phyloP scores from a whole-genome alignment of 169 alveolate species.

The Plasmodium malariae region DNA sequence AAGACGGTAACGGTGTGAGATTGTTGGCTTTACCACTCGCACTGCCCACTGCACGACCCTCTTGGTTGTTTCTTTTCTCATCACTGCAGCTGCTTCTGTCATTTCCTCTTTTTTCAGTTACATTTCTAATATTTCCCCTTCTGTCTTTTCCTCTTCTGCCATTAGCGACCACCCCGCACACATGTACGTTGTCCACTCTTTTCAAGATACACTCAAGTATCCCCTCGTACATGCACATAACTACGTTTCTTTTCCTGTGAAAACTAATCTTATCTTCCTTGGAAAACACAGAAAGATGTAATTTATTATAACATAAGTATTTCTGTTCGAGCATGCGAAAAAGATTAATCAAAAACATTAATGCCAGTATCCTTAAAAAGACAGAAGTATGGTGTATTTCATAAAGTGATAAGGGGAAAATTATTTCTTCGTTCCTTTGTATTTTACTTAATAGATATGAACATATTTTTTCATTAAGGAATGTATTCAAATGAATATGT shows the following conservation, averaged over 20 bases:
- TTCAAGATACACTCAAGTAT: neutral
- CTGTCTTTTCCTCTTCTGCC: neutral
- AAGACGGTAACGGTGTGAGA: constrained; percentile 79
- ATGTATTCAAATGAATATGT: constrained; percentile 10
- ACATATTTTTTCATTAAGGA: constrained; percentile 39
- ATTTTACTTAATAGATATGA: constrained; percentile 1
- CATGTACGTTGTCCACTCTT: neutral
- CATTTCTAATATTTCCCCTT: neutral
- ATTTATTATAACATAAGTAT: neutral
- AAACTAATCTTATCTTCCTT: neutral
- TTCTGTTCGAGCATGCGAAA: constrained; percentile 25
- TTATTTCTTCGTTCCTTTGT: constrained; percentile 10
- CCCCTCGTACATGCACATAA: neutral
- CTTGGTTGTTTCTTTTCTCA: neutral
- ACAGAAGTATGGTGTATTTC: constrained; percentile 22
- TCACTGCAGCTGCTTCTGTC: neutral
- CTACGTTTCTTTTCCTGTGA: neutral
- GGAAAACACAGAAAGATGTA: neutral
- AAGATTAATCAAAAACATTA: constrained; percentile 40
- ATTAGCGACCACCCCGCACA: neutral
- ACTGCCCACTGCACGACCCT: too few species aligned
- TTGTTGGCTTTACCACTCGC: neutral
- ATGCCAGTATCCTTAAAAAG: constrained; percentile 31
- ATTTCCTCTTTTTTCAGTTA: neutral
- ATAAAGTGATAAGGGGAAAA: constrained; percentile 18